Percentiles rank a stretch among this genome's conserved stretches.
phyloP scores from a whole-genome alignment of 1,284 basidiomycete species.

The Ustilago tritici region DNA sequence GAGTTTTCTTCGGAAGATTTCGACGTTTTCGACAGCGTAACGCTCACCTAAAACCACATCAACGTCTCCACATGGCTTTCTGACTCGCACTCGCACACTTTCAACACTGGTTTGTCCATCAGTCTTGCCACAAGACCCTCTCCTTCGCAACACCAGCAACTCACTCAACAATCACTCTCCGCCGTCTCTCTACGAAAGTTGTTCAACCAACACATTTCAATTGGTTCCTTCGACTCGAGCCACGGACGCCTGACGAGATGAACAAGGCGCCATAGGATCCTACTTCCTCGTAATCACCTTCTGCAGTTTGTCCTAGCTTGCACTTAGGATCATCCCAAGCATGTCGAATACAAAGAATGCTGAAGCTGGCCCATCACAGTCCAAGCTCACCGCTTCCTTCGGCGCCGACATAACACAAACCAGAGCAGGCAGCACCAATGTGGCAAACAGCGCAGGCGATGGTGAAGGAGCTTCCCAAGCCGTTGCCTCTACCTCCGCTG shows the following conservation, averaged over 20 bases:
- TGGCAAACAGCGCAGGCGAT: constrained; percentile 24
- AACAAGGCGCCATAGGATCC: not conserved
- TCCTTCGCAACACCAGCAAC: not conserved
- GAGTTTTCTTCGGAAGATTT: constrained; percentile 32
- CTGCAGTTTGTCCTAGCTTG: not conserved
- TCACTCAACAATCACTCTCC: not conserved
- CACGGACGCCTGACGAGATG: not conserved
- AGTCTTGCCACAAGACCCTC: constrained; percentile 3
- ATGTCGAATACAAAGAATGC: constrained; percentile 18
- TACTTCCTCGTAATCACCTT: not conserved
- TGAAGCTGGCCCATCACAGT: constrained; percentile 29
- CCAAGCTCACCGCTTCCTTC: not conserved
- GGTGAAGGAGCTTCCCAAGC: constrained; percentile 26
- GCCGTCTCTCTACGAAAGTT: too few species aligned
- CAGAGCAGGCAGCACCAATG: constrained; percentile 21
- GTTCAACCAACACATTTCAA: not conserved
- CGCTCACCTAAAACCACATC: not conserved
- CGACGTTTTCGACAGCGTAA: constrained; percentile 4
- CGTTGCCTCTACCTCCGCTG: constrained; percentile 7
- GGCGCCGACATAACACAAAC: constrained; percentile 6
- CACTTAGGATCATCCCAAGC: not conserved
- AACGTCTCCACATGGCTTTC: constrained; percentile 19
- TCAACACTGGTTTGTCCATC: not conserved
- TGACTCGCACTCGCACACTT: constrained; percentile 12
- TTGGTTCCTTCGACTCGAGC: not conserved